These are phyloP conservation scores for Macadamia integrifolia DNA, from an alignment of 164 flowering plant genomes.

Conservation along the genomic window DNA sequence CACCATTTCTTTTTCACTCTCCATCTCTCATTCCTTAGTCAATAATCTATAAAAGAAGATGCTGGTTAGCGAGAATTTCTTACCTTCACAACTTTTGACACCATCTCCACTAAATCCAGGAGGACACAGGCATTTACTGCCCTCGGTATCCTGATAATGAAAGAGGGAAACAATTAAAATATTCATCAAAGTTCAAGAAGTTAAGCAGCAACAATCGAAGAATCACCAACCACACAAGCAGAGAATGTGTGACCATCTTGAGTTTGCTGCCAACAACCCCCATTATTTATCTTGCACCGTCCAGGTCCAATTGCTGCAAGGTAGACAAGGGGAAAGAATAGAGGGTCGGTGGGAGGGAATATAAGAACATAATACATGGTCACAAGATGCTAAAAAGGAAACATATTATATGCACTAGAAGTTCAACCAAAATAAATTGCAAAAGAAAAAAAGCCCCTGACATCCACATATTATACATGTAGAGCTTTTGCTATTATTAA, in stretches of 20 bases:
- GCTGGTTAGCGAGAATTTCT: slow-evolving; percentile 5
- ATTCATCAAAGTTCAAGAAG: not conserved
- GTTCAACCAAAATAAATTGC: not conserved
- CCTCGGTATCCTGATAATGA: slow-evolving; percentile 44
- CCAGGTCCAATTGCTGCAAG: slow-evolving; percentile 90
- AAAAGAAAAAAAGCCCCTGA: no score
- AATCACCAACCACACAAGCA: slow-evolving; percentile 69
- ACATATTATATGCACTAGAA: not conserved
- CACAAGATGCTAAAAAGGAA: not conserved
- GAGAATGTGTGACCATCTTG: slow-evolving; percentile 59
- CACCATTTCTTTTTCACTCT: not conserved
- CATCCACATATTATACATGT: no score
- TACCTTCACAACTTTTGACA: slow-evolving; percentile 74
- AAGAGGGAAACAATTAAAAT: slow-evolving; percentile 7
- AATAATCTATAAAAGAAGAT: not conserved
- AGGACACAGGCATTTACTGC: slow-evolving; percentile 69
- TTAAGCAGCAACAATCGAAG: not conserved
- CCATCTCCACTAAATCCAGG: slow-evolving; percentile 88
- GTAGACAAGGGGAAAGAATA: not conserved
- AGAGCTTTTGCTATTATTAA: no score
- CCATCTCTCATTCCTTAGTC: not conserved
- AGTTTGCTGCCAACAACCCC: slow-evolving; percentile 94
- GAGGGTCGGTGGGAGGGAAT: not conserved
- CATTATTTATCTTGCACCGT: slow-evolving; percentile 82
- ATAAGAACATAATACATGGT: not conserved